These are phyloP conservation scores for Ophiosphaerella herpotricha DNA, from an alignment of 2,329 filamentous ascomycete species.

Conservation along the genomic window DNA sequence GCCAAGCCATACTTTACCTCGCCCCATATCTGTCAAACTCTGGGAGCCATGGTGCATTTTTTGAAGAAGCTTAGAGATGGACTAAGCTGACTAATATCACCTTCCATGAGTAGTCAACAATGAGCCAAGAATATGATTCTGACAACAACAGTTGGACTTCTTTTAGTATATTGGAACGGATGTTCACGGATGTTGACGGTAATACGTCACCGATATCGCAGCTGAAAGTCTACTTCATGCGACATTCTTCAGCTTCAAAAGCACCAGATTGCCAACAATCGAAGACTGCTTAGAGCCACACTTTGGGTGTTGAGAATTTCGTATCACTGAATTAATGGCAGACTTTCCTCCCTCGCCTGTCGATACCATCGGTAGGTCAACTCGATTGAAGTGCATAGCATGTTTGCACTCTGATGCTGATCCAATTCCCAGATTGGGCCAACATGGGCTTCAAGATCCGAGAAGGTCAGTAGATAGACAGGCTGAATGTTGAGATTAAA, in stretches of 20 bases:
- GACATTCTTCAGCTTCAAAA: conserved; percentile 21
- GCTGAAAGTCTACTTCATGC: conserved; percentile 12
- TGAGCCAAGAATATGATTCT: background rate
- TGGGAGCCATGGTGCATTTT: too few species aligned
- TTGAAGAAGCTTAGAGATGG: background rate
- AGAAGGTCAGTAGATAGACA: conserved; percentile 65
- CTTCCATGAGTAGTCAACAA: conserved; percentile 1
- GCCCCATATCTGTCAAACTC: too few species aligned
- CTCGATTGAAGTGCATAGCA: background rate
- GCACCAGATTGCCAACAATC: conserved; percentile 8
- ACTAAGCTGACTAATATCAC: background rate
- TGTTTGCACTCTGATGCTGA: conserved; percentile 8
- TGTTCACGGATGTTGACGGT: conserved; percentile 33
- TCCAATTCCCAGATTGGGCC: conserved; percentile 70
- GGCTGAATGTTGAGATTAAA: background rate
- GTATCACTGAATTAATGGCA: conserved; percentile 30
- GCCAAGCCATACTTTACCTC: conserved; percentile 10
- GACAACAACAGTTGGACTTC: conserved; percentile 9
- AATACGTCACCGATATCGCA: conserved; percentile 38
- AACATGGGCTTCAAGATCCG: conserved; percentile 91
- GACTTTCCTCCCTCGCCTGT: conserved; percentile 71
- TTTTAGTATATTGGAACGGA: conserved; percentile 29
- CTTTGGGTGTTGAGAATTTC: background rate
- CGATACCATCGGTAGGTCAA: conserved; percentile 68
- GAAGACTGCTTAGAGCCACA: background rate